These are phyloP conservation scores for Pleodorina starrii DNA, from an alignment of 139 green algal species.

Conservation along the genomic window DNA sequence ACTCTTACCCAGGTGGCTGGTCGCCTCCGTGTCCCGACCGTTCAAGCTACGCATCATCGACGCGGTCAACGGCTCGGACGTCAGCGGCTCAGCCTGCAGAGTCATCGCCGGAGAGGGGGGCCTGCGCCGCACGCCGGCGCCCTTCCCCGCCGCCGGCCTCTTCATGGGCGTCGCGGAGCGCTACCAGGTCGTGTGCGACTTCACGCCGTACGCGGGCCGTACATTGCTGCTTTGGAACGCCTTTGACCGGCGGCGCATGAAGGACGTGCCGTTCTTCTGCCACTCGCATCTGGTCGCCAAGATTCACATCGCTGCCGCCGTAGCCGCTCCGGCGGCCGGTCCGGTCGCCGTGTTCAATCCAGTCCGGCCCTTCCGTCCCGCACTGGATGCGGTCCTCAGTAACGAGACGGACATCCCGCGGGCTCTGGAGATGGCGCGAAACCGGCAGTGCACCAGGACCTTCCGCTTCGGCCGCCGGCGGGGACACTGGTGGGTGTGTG, in stretches of 20 bases:
- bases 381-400: not conserved
- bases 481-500: slow-evolving; percentile 10
- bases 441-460: not conserved
- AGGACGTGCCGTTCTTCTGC: slow-evolving; percentile 35
- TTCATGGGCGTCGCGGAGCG: slow-evolving; percentile 36
- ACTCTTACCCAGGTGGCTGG: slow-evolving; percentile 2
- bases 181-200: slow-evolving; percentile 38
- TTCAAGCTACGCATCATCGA: slow-evolving; percentile 11
- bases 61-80: not conserved
- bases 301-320: not conserved
- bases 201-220: not conserved
- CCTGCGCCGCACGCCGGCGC: not conserved
- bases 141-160: slow-evolving; percentile 11
- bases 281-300: slow-evolving; percentile 11
- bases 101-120: slow-evolving; percentile 12
- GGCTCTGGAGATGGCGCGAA: not conserved
- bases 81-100: not conserved
- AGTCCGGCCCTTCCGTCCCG: not conserved
- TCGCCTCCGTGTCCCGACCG: not conserved
- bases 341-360: not conserved
- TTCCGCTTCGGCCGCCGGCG: slow-evolving; percentile 1
- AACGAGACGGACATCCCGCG: not conserved
- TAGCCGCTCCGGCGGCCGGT: not conserved
- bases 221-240: not conserved
- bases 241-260: not conserved